Evolutionary conservation across 192 early-diverging fungal species (phyloP), one percentile per base, ranked within the genome.

Genomic region (Obelidium mucronatum): DNA sequence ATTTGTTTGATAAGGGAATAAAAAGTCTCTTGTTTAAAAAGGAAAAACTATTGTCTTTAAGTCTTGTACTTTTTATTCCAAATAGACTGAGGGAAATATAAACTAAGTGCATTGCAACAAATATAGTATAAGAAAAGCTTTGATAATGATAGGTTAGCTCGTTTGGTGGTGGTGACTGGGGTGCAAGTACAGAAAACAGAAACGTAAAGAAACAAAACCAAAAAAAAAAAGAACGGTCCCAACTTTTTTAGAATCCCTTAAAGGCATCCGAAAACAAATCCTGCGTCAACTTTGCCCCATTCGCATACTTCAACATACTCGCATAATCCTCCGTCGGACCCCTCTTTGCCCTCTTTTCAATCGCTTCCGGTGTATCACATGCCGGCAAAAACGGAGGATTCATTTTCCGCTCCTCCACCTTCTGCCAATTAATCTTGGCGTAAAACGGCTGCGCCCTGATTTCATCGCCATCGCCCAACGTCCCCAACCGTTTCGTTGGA

Each of bases 401-500:
- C 8, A 76, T 77, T 72, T 84, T 80, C 39, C 83, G 68, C 37
- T 67, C 67, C 56, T 85, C 81, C 0, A 80, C 78, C 60, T 78
- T 79, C 39, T 83, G 80, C 88, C 91, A 94, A 66, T 86, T 79
- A 22, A 93, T 78, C 4, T 84, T 85, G 36, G 79, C 84, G 75
- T 93, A 93, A 90, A 90, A 94, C 3, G 81, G 77, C 65, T 91
- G 90, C 53, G 81, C 77, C 55, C 88, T 84, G 60, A 93, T 92
- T 39, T 92, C 93, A 37, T 89, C 86, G 17, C 84, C 86, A 40
- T 79, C 76, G 8, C 63, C 61, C 26, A 37, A 28, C 33, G 51
- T 62, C 31, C 85, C 85, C 4, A 88, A 56, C 44, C 86, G 73
- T 51, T 63, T 74, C 24, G 56, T 77, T 2, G 80, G 79, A 61